These are phyloP conservation scores for Hericium alpestre DNA, from an alignment of 768 basidiomycete species.

Conservation along the genomic window DNA sequence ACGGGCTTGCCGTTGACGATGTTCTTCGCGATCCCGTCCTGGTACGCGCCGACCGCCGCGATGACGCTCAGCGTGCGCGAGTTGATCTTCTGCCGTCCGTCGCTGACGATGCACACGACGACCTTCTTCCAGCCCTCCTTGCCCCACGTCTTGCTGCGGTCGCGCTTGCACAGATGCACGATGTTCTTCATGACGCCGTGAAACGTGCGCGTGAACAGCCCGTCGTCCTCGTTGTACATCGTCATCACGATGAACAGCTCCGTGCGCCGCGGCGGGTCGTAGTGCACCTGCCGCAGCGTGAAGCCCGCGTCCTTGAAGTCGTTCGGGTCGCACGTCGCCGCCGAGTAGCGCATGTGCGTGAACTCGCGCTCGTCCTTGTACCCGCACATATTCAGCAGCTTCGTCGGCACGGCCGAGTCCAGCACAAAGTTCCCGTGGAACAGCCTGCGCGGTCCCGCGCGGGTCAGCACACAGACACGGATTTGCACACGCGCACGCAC, in stretches of 20 bases:
- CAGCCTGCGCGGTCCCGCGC: constrained; percentile 34
- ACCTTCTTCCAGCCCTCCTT: constrained; percentile 99
- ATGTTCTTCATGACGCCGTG: constrained; percentile 95
- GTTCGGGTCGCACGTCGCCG: constrained; percentile 93
- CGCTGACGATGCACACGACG: constrained; percentile 85
- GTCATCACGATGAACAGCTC: constrained; percentile 97
- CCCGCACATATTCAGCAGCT: constrained; percentile 75
- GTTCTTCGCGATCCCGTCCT: constrained; percentile 87
- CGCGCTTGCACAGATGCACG: constrained; percentile 76
- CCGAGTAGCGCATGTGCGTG: constrained; percentile 92
- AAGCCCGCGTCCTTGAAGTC: constrained; percentile 76
- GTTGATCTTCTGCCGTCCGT: constrained; percentile 80
- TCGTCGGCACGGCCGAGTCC: constrained; percentile 84
- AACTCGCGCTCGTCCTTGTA: constrained; percentile 78
- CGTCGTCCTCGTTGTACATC: constrained; percentile 94
- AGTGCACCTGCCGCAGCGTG: constrained; percentile 81
- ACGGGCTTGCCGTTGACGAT: constrained; percentile 77
- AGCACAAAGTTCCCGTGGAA: constrained; percentile 92
- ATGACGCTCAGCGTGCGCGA: constrained; percentile 74
- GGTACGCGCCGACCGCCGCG: constrained; percentile 89
- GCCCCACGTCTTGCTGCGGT: constrained; percentile 90
- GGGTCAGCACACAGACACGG: neutral
- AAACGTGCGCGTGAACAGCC: constrained; percentile 87
- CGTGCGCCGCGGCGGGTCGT: constrained; percentile 82
- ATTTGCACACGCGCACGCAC: constrained; percentile 29